phyloP scores from a whole-genome alignment of 2,329 filamentous ascomycete genomes.

The Calonectria multiphialidica region DNA sequence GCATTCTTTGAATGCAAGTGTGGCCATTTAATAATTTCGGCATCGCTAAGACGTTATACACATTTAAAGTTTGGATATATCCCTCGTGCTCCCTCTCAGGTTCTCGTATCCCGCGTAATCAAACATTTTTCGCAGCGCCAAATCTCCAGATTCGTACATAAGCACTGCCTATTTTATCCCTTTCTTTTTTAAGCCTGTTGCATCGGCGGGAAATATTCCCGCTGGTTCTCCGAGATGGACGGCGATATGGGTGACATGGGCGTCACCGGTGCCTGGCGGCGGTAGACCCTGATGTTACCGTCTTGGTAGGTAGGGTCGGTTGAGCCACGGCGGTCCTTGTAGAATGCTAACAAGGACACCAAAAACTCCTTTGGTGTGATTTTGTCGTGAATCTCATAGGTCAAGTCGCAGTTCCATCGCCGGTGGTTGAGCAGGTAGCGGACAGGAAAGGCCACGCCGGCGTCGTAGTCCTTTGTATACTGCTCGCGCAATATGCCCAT shows the following conservation, averaged over 20 bases:
- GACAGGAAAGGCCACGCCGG: conserved; percentile 36
- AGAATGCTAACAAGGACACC: background rate
- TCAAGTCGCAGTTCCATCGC: background rate
- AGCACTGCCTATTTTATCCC: background rate
- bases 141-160: background rate
- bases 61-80: conserved; percentile 3
- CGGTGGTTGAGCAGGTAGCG: conserved; percentile 38
- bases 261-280: background rate
- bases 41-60: background rate
- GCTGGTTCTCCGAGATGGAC: background rate
- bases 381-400: background rate
- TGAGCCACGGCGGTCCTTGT: background rate
- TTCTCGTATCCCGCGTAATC: background rate
- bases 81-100: background rate
- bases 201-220: background rate
- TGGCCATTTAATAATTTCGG: background rate
- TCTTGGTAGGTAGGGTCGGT: background rate
- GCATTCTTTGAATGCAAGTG: background rate
- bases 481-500: conserved; percentile 26
- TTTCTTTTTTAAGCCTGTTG: background rate
- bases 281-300: background rate
- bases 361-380: background rate
- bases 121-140: background rate
- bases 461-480: conserved; percentile 32
- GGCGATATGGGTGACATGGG: background rate